These are phyloP conservation scores for Aspergillus funiculosus DNA, from an alignment of 495 filamentous ascomycete genomes.

Conservation along the genomic window DNA sequence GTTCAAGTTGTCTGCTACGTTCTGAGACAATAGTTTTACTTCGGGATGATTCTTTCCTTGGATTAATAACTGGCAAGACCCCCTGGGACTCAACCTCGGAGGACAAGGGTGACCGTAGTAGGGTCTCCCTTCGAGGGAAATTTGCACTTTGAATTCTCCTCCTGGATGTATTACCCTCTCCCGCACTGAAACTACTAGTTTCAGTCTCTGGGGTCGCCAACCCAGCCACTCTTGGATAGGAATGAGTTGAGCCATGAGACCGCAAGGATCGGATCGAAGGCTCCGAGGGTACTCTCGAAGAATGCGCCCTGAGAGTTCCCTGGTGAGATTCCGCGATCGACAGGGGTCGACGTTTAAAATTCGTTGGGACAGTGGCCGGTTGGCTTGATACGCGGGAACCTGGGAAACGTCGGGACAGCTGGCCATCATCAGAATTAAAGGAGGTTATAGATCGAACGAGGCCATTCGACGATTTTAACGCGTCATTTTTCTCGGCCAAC, in stretches of 20 bases:
- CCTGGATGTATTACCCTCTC: slow-evolving; percentile 25
- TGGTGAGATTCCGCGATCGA: slow-evolving; percentile 56
- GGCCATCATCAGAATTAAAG: slow-evolving; percentile 32
- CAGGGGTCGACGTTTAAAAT: slow-evolving; percentile 44
- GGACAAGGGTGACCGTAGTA: slow-evolving; percentile 37
- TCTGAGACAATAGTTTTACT: slow-evolving; percentile 16
- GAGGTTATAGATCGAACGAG: slow-evolving; percentile 45
- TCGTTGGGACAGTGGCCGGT: slow-evolving; percentile 23
- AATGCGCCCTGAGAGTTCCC: slow-evolving; percentile 26
- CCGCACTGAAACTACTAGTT: slow-evolving; percentile 24
- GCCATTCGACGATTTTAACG: slow-evolving; percentile 51
- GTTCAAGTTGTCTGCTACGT: slow-evolving; percentile 11
- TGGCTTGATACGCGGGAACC: slow-evolving; percentile 25
- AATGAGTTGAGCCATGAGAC: slow-evolving; percentile 24
- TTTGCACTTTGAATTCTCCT: slow-evolving; percentile 34
- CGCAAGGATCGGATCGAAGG: slow-evolving; percentile 32
- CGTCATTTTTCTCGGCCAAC: slow-evolving; percentile 46
- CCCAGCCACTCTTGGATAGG: slow-evolving; percentile 30
- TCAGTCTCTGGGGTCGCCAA: slow-evolving; percentile 45
- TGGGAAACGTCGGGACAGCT: slow-evolving; percentile 23
- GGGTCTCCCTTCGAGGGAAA: slow-evolving; percentile 30
- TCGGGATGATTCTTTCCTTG: slow-evolving; percentile 16
- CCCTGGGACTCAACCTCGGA: slow-evolving; percentile 29
- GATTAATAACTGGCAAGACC: slow-evolving; percentile 10
- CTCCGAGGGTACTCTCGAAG: slow-evolving; percentile 32